A percentile compares a stretch with the other conserved stretches of the same genome.
Conservation (phyloP, 768 basidiomycete genomes). For the Cystobasidium onofrii region DNA sequence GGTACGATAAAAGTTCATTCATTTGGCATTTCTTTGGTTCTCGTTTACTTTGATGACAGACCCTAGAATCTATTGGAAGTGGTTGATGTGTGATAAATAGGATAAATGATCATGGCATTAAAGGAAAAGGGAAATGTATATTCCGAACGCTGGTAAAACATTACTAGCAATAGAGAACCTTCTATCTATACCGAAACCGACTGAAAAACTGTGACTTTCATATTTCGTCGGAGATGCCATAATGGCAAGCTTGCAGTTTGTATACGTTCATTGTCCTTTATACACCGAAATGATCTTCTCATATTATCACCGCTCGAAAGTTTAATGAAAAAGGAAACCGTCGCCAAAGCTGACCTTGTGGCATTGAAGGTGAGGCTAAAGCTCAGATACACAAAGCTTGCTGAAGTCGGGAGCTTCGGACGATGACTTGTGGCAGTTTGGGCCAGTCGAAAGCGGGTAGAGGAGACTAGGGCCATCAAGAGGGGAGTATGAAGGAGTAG, state of each 20-base stretch:
- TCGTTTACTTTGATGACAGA: conserved; percentile 11
- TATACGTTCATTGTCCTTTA: background rate
- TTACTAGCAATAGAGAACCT: no score
- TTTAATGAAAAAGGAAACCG: background rate
- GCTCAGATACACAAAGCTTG: no score
- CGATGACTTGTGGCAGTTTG: background rate
- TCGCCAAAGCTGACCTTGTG: no score
- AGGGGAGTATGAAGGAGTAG: background rate
- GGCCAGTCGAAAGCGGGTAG: background rate
- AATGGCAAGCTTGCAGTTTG: no score
- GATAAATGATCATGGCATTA: no score
- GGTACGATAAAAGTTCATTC: background rate
- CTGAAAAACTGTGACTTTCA: no score
- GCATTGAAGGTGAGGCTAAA: no score
- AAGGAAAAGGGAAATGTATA: no score
- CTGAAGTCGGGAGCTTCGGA: background rate
- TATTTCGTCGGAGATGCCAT: no score
- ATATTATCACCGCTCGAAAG: no score
- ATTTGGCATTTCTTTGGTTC: conserved; percentile 19
- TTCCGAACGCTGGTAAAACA: no score
- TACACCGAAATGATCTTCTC: background rate
- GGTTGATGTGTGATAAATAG: background rate
- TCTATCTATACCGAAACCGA: no score
- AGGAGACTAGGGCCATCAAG: background rate
- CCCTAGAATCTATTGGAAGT: background rate